Evolutionary conservation across 2,329 filamentous ascomycete genomes (phyloP), one percentile per base, ranked within the genome.

Genomic region (Epichloe brachyelytri): DNA sequence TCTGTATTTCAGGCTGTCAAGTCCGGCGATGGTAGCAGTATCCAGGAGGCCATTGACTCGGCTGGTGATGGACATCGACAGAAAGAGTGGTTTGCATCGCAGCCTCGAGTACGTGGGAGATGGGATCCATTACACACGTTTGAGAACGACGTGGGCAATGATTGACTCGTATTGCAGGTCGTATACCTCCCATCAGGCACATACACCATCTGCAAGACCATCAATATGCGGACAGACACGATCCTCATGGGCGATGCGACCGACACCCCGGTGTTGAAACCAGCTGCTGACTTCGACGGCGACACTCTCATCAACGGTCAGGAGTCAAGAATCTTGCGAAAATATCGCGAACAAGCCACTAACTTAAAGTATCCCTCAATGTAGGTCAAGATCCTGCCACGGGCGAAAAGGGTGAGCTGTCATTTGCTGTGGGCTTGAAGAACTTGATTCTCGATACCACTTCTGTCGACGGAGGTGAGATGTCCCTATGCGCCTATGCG

Each of bases 201-300:
- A 7, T 73, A 73, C 53, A 58, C 61, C 38, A 59, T 73, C 48
- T 62, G 58, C 51, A 48, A 63, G 45, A 71, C 70, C 1, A 67
- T 73, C 36, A 48, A 57, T 4, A 67, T 72, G 65, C 68, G 69
- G 50, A 71, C 70, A 0, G 70, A 71, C 45, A 73, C 70, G 5
- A 66, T 73, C 36, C 55, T 73, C 43, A 71, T 73, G 66, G 71
- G 70, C n/a, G 70, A 73, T 53, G 64, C 70, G 2, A 70, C 65
- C 4, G 62, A 71, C 36, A 70, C 69, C 69, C 70, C 70, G 3
- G 61, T 65, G 11, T 62, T 73, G 52, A 71, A 70, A 57, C 68
- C 69, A 12, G 63, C 67, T 15, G 53, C 64, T 10, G 61, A 60
- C 17, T 71, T 71, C 54, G 59, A 55, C 37, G 61, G 63, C 8